These are phyloP conservation scores for Penicillium sp. DNA, from an alignment of 2,329 filamentous ascomycete genomes.

Conservation along the genomic window DNA sequence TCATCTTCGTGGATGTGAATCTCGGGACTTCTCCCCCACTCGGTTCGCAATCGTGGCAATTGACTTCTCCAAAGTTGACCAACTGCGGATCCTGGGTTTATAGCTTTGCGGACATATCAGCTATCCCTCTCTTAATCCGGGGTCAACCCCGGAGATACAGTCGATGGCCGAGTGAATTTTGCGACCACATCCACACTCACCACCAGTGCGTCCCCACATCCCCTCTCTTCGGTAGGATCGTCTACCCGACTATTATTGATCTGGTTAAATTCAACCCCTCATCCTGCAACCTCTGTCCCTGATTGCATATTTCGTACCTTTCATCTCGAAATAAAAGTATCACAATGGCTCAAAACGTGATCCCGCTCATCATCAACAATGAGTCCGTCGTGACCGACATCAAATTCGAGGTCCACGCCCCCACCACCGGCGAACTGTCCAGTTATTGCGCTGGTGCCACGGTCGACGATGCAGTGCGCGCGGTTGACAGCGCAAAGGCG, in stretches of 20 bases:
- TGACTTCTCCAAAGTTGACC: background rate
- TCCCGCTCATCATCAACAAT: constrained; percentile 54
- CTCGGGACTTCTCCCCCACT: constrained; percentile 24
- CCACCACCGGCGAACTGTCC: constrained; percentile 59
- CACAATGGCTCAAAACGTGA: constrained; percentile 28
- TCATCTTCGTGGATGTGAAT: background rate
- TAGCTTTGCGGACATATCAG: background rate
- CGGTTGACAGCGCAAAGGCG: constrained; percentile 65
- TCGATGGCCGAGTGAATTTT: background rate
- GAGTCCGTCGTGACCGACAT: constrained; percentile 48
- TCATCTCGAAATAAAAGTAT: background rate
- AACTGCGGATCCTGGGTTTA: background rate
- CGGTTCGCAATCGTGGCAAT: constrained; percentile 22
- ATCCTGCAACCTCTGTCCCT: background rate
- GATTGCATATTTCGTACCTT: background rate
- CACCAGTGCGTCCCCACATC: constrained; percentile 10
- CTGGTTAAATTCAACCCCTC: constrained; percentile 13
- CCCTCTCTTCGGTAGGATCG: constrained; percentile 6
- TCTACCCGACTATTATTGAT: background rate
- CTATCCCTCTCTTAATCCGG: background rate
- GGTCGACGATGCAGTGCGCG: constrained; percentile 61
- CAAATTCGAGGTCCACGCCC: constrained; percentile 60
- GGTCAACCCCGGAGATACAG: constrained; percentile 9
- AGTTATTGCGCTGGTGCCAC: constrained; percentile 65
- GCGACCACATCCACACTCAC: background rate